Conservation (phyloP, 345 rosid genomes). For the Erodium maritimum region DNA sequence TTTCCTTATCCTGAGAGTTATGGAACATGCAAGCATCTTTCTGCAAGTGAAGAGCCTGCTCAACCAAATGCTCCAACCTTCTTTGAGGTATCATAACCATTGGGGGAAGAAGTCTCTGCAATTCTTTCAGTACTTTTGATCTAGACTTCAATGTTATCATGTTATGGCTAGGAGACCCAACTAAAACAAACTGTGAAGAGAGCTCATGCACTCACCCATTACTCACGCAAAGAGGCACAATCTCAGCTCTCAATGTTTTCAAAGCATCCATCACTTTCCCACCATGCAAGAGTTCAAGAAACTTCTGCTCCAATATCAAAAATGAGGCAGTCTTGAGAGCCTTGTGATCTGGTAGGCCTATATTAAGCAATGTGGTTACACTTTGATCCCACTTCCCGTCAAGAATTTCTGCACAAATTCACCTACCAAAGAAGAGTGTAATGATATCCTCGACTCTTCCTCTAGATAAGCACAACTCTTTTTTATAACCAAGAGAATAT, state of each 20-base stretch:
- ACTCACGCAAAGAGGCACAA: constrained; percentile 36
- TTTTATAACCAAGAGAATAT: constrained; percentile 46
- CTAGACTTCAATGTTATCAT: constrained; percentile 27
- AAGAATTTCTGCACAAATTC: constrained; percentile 28
- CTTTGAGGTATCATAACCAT: constrained; percentile 41
- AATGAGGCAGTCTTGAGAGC: constrained; percentile 40
- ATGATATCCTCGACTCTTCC: constrained; percentile 53
- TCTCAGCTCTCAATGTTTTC: constrained; percentile 51
- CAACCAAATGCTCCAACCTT: constrained; percentile 57
- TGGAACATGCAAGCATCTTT: constrained; percentile 45
- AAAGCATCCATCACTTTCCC: constrained; percentile 43
- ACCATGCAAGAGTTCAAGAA: constrained; percentile 34
- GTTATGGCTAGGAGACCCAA: constrained; percentile 18
- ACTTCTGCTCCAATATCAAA: constrained; percentile 51
- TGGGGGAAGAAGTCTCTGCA: constrained; percentile 46
- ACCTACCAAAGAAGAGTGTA: constrained; percentile 34
- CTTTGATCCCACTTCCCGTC: constrained; percentile 57
- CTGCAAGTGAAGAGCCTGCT: constrained; percentile 53
- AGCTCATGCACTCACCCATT: constrained; percentile 33
- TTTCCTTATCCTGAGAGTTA: constrained; percentile 37
- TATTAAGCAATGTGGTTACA: constrained; percentile 26
- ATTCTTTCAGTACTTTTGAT: constrained; percentile 36
- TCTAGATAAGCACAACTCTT: constrained; percentile 49
- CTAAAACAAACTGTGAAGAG: constrained; percentile 17
- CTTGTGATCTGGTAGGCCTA: constrained; percentile 32